A percentile compares a stretch with the other conserved stretches of the same genome.
Conservation (phyloP, 352 stramenopile species). For the Phytophthora meadii region DNA sequence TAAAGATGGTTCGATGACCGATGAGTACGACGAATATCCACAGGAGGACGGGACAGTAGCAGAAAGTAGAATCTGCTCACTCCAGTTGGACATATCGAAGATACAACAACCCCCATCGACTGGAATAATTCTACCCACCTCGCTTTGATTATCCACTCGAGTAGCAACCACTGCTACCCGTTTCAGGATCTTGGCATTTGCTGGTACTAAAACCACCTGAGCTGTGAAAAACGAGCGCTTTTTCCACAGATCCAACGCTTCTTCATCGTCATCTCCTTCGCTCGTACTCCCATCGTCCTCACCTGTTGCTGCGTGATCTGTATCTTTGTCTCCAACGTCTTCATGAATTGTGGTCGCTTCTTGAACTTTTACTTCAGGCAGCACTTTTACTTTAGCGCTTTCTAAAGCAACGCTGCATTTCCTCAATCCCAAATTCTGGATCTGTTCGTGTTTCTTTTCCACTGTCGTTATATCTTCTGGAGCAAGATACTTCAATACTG, state of each 20-base stretch:
- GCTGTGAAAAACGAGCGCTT: slow-evolving; percentile 51
- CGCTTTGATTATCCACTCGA: slow-evolving; percentile 44
- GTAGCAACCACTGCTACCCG: slow-evolving; percentile 44
- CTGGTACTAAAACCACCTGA: slow-evolving; percentile 51
- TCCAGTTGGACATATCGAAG: slow-evolving; percentile 74
- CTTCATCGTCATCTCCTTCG: neutral
- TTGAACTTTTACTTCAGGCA: neutral
- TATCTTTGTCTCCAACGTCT: slow-evolving; percentile 15
- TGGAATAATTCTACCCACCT: slow-evolving; percentile 37
- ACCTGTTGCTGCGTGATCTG: slow-evolving; percentile 3
- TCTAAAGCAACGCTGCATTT: slow-evolving; percentile 27
- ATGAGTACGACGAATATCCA: slow-evolving; percentile 48
- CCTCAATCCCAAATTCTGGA: slow-evolving; percentile 32
- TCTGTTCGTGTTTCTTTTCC: slow-evolving; percentile 31
- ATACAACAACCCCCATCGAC: slow-evolving; percentile 56
- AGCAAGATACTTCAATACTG: slow-evolving; percentile 51
- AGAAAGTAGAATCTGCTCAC: slow-evolving; percentile 50
- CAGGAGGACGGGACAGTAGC: slow-evolving; percentile 14
- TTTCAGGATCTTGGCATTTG: slow-evolving; percentile 40
- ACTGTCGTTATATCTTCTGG: slow-evolving; percentile 57
- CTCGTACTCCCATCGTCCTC: neutral
- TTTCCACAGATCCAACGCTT: slow-evolving; percentile 36
- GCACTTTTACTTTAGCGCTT: neutral
- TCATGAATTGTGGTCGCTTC: slow-evolving; percentile 13
- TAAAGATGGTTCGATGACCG: slow-evolving; percentile 31